A percentile compares a stretch with the other conserved stretches of the same genome.
phyloP scores from a whole-genome alignment of 75 land plant species.

The Cunninghamia lanceolata region DNA sequence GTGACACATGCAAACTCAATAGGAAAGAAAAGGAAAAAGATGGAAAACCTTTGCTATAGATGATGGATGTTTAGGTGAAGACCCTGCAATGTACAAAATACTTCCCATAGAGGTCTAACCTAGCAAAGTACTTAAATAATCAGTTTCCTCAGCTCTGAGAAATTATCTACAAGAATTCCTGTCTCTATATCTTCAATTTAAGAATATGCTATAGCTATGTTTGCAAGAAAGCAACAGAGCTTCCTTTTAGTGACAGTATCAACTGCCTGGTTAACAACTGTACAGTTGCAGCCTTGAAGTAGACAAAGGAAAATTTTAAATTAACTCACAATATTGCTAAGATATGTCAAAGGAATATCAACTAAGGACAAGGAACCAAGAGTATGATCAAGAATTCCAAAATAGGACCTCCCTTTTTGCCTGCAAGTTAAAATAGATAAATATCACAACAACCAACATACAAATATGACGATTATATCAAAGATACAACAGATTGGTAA shows the following conservation, averaged over 20 bases:
- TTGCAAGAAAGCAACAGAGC: neutral
- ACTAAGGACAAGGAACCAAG: slow-evolving; percentile 38
- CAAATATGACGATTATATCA: neutral
- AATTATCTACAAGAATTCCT: neutral
- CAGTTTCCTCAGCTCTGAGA: neutral
- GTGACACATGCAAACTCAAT: neutral
- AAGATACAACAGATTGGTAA: neutral
- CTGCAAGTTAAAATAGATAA: slow-evolving; percentile 35
- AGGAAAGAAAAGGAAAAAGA: neutral
- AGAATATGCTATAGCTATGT: neutral
- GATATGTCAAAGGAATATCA: slow-evolving; percentile 74
- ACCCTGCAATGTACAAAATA: slow-evolving; percentile 60
- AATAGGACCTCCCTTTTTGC: slow-evolving; percentile 70
- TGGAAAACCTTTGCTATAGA: slow-evolving; percentile 74
- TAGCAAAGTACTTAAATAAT: neutral
- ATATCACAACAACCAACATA: neutral
- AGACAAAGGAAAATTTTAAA: neutral
- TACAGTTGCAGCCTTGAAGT: neutral
- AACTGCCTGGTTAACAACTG: neutral
- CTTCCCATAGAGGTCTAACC: slow-evolving; percentile 35
- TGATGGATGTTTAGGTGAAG: slow-evolving; percentile 58
- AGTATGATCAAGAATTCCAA: slow-evolving; percentile 59
- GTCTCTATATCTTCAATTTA: neutral
- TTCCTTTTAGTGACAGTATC: neutral
- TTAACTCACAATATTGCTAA: slow-evolving; percentile 62